Base-by-base conservation (phyloP, 768 basidiomycete genomes). In the Daedalea quercina region DNA sequence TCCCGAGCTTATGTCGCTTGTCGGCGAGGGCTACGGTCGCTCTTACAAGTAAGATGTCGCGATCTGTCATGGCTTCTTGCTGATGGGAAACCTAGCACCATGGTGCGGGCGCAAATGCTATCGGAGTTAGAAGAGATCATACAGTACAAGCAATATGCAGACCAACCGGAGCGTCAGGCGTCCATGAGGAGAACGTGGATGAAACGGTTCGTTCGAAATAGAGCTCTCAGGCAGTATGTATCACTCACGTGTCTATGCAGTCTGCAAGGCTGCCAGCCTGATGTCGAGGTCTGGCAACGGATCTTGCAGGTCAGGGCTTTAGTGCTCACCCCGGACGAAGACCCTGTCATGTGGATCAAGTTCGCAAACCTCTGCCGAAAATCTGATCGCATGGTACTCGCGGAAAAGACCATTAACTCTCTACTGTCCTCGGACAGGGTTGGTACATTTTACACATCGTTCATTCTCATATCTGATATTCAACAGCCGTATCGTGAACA, bases 71-170 rank as follows among this genome's bases (percentile, higher is more conserved):
- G 12, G 6, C 22, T 47, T 19, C 15, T 44, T 20, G 13, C 58
- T 63, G 17, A 60, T 46, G 35, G 50, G 41, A 3, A 42, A 44
- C 51, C 2, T 57, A 97, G 94, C 63, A 87, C 90, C 28, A 87
- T 98, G 77, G 94, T 99, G 51, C 88, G 96, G 9, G 94, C 96
- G 1, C 96, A 99, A 70, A 95, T 97, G 91, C 76, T 99, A 13
- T 94, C 95, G 1, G 96, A 99, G 65, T 76, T 99, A 7, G 96
- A 99, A 64, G 96, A 99, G 65, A 96, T 98, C 61, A 96, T 99
- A 54, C 73, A 83, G 37, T 98, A 94, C 73, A 98, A 98, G 68
- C 89, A 95, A 67, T 84, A 85, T 58, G 87, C 86, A 20, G 95
- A 98, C 67, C 92, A 96, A 64, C 87, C 91, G 1, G 92, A 95